phyloP scores from a whole-genome alignment of 2,329 filamentous ascomycete species.

The Aspergillus arachidicola region DNA sequence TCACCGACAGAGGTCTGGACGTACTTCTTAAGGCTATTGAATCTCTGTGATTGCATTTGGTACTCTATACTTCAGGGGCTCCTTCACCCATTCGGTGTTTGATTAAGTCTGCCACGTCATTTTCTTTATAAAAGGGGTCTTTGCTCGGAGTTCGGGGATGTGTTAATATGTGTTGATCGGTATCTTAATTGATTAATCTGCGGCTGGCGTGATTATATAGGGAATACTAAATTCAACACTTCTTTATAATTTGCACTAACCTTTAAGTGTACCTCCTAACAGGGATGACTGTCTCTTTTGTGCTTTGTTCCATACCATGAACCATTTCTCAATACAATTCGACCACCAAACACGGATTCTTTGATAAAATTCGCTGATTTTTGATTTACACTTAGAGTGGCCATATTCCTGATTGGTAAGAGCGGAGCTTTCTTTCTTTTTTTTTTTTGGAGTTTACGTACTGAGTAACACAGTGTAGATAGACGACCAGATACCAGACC shows the following conservation, averaged over 20 bases:
- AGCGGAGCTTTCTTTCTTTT: neutral
- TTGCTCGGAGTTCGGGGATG: neutral
- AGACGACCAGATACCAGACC: neutral
- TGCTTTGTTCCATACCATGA: neutral
- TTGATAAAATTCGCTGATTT: neutral
- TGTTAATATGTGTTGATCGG: neutral
- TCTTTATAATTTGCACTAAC: neutral
- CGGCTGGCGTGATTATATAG: neutral
- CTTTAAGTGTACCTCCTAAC: neutral
- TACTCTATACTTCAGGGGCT: neutral
- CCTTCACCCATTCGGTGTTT: neutral
- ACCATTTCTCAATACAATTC: neutral
- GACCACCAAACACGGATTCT: no score
- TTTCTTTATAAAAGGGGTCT: neutral
- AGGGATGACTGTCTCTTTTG: neutral
- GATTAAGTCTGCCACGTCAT: neutral
- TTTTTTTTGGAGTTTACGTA: neutral
- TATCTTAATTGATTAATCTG: neutral
- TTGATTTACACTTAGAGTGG: neutral
- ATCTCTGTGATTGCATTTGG: constrained; percentile 44
- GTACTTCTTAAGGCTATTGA: constrained; percentile 61
- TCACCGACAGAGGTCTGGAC: constrained; percentile 56
- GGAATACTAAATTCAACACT: neutral
- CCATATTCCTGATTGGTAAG: neutral
- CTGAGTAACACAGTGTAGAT: neutral